Percentiles rank a stretch among this genome's conserved stretches.
These are phyloP conservation scores for Mucuna pruriens DNA, from an alignment of 306 rosid genomes.

Conservation along the genomic window DNA sequence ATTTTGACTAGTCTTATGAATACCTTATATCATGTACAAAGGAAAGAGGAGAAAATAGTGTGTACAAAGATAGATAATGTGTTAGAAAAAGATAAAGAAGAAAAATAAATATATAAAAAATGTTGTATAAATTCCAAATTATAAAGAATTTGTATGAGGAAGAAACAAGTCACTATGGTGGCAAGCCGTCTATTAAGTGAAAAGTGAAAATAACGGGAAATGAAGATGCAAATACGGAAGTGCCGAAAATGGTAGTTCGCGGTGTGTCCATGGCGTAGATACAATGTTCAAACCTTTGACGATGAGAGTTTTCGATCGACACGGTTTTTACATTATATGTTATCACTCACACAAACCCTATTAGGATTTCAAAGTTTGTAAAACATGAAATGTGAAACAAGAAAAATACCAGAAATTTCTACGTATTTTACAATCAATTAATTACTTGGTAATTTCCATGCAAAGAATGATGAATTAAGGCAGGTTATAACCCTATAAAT, in stretches of 20 bases:
- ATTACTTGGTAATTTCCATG: conserved; percentile 15
- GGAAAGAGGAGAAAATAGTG: too few relatives aligned
- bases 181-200: neutral
- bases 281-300: neutral
- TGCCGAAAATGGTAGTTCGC: neutral
- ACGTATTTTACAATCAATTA: neutral
- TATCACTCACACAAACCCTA: neutral
- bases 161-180: neutral
- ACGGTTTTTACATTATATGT: neutral
- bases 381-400: neutral
- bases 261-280: neutral
- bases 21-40: too few relatives aligned
- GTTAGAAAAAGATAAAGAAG: too few relatives aligned
- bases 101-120: too few relatives aligned
- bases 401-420: neutral
- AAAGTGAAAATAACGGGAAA: neutral
- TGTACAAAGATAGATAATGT: too few relatives aligned
- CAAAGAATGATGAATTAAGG: neutral
- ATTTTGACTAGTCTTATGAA: too few relatives aligned
- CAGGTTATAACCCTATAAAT: neutral
- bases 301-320: neutral
- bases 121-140: too few relatives aligned
- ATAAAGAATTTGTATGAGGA: neutral
- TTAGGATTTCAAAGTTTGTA: neutral
- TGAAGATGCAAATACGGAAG: neutral